These are phyloP conservation scores for Hirsutella thompsonii DNA, from an alignment of 2,329 filamentous ascomycete genomes.

Conservation along the genomic window DNA sequence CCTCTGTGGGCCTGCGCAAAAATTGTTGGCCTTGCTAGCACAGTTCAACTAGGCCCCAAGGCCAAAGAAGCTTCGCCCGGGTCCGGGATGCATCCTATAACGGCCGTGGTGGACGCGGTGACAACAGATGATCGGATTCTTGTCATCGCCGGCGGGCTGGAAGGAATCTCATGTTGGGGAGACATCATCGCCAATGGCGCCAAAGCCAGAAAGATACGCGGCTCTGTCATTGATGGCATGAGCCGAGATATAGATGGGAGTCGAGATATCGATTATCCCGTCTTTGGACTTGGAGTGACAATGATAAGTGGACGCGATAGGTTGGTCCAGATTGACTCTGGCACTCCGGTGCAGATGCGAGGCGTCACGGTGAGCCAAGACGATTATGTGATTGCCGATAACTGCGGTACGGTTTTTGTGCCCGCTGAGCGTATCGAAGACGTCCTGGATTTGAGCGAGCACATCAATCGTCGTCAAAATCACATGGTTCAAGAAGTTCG, in stretches of 20 bases:
- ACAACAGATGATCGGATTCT: not conserved
- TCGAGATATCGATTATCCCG: not conserved
- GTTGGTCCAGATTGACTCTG: not conserved
- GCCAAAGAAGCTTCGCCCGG: not conserved
- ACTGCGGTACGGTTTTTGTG: not conserved
- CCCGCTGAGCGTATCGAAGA: not conserved
- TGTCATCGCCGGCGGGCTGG: not conserved
- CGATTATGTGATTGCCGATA: not conserved
- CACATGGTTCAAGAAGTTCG: not conserved
- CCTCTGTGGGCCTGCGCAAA: not conserved
- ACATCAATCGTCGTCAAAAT: not conserved
- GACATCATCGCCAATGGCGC: not conserved
- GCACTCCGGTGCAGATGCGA: not conserved
- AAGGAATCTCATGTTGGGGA: not conserved
- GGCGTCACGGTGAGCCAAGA: not conserved
- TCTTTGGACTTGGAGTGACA: not conserved
- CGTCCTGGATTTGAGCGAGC: not conserved
- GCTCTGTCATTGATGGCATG: not conserved
- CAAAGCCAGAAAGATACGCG: not conserved
- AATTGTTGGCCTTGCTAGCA: not conserved
- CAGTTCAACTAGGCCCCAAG: not conserved
- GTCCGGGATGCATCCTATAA: not conserved
- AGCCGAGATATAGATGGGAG: not conserved
- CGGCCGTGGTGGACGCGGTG: not conserved
- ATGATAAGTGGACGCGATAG: not conserved